A percentile compares a stretch with the other conserved stretches of the same genome.
phyloP scores from a whole-genome alignment of 2,329 filamentous ascomycete species.

The Beauveria medogensis region DNA sequence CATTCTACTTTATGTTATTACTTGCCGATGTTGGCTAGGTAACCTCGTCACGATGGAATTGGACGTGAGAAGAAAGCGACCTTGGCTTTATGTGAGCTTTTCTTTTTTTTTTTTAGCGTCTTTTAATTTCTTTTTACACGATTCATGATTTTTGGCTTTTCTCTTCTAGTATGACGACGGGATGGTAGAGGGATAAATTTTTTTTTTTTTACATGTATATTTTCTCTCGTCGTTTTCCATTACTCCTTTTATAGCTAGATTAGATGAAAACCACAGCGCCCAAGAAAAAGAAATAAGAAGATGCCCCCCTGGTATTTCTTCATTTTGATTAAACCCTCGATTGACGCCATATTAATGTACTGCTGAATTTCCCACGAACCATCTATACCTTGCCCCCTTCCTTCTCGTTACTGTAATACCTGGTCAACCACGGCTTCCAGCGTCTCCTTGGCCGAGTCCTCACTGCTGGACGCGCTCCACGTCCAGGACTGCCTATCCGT shows the following conservation, averaged over 20 bases:
- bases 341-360: not conserved
- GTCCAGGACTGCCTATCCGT: slow-evolving; percentile 19
- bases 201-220: not conserved
- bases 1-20: not conserved
- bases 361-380: not conserved
- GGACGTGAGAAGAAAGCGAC: not conserved
- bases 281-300: not conserved
- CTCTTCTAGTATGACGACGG: not conserved
- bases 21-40: not conserved
- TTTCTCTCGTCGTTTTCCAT: not conserved
- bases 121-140: not conserved
- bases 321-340: not conserved
- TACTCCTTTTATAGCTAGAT: not conserved
- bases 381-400: too few relatives aligned
- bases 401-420: not conserved
- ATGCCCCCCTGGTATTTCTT: not conserved
- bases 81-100: too few relatives aligned
- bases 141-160: not conserved
- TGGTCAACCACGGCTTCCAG: slow-evolving; percentile 19
- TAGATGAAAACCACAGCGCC: not conserved
- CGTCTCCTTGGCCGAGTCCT: slow-evolving; percentile 12
- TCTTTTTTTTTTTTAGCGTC: too few relatives aligned
- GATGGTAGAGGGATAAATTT: not conserved
- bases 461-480: slow-evolving; percentile 19
- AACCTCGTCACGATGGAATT: not conserved